Evolutionary conservation across 345 rosid species (phyloP).

Genomic region (Dimocarpus longan): DNA sequence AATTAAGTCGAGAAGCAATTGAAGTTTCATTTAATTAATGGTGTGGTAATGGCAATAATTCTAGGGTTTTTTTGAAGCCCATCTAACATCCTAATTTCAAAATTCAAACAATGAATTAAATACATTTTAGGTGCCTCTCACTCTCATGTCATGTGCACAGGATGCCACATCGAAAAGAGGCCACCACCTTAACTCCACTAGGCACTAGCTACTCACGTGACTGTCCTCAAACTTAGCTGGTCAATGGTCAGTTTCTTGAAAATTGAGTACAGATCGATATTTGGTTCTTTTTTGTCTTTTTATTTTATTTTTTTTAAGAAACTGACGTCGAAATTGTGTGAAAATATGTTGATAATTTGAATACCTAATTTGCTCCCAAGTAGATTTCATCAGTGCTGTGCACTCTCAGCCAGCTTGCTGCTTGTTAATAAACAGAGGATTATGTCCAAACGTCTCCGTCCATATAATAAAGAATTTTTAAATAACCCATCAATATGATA

Average conservation of each 20-base stretch:
- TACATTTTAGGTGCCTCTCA: not conserved
- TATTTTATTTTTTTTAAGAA: too few species aligned
- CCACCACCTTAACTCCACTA: not conserved
- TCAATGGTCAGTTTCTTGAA: constrained; percentile 30
- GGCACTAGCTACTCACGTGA: constrained; percentile 4
- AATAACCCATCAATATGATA: too few species aligned
- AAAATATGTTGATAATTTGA: too few species aligned
- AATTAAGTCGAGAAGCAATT: not conserved
- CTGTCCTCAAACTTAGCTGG: not conserved
- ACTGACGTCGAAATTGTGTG: too few species aligned
- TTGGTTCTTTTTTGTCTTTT: too few species aligned
- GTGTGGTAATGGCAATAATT: constrained; percentile 9
- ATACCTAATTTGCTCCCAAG: too few species aligned
- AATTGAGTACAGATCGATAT: not conserved
- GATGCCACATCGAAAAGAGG: constrained; percentile 24
- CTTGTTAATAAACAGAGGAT: too few species aligned
- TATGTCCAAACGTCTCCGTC: too few species aligned
- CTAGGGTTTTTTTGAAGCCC: constrained; percentile 7
- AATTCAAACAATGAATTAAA: constrained; percentile 9
- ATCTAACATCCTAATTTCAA: not conserved
- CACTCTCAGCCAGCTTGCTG: too few species aligned
- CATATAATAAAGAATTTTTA: too few species aligned
- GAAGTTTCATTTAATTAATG: not conserved
- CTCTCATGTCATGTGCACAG: constrained; percentile 18
- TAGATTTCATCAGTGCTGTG: too few species aligned